These are phyloP conservation scores for Scedosporium boydii DNA, from an alignment of 2,329 filamentous ascomycete species.

Conservation along the genomic window DNA sequence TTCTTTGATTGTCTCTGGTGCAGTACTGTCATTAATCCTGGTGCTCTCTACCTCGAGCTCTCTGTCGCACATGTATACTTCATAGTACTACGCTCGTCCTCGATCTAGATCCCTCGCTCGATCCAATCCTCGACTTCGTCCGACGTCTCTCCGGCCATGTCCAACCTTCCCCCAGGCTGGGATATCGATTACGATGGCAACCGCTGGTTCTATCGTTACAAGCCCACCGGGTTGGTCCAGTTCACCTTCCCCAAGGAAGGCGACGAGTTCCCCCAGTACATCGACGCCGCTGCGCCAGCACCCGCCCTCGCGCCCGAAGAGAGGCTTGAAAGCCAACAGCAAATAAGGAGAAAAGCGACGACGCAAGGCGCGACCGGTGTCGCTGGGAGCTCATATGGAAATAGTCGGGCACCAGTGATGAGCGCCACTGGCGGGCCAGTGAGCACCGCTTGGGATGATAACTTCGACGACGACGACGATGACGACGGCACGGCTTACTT, in stretches of 20 bases:
- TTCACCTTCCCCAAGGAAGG: conserved; percentile 47
- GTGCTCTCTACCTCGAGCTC: not conserved
- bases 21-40: no score
- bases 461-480: conserved; percentile 17
- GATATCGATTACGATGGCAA: conserved; percentile 47
- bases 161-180: conserved; percentile 42
- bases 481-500: conserved; percentile 30
- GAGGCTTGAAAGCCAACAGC: conserved; percentile 40
- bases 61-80: not conserved
- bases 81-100: not conserved
- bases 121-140: not conserved
- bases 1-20: no score
- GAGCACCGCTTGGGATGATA: conserved; percentile 13
- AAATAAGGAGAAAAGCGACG: conserved; percentile 27
- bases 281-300: conserved; percentile 23
- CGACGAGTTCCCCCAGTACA: conserved; percentile 48
- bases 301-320: conserved; percentile 41
- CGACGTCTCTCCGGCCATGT: conserved; percentile 1
- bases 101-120: not conserved
- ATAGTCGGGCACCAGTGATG: conserved; percentile 8
- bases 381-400: conserved; percentile 9
- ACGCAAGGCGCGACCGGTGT: conserved; percentile 3
- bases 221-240: conserved; percentile 42
- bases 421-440: conserved; percentile 13
- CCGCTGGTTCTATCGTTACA: conserved; percentile 50